These are phyloP conservation scores for Pythium myriotylum DNA, from an alignment of 352 stramenopile genomes.

Conservation along the genomic window DNA sequence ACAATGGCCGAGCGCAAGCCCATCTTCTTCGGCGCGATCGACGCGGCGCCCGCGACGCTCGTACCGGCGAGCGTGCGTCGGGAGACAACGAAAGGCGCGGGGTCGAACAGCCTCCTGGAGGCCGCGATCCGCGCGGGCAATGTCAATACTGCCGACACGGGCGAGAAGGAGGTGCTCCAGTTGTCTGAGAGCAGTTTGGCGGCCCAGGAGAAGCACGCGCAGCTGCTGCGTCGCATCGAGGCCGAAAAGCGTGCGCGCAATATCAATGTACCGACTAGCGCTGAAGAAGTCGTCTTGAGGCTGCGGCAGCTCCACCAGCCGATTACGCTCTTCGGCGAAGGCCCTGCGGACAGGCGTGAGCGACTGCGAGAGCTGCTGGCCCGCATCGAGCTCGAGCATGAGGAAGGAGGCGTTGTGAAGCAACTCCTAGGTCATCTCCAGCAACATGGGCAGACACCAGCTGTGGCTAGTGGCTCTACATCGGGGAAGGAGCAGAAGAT, in stretches of 20 bases:
- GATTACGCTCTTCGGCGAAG: constrained; percentile 96
- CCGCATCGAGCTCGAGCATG: constrained; percentile 67
- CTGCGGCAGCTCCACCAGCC: constrained; percentile 92
- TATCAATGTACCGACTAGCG: constrained; percentile 93
- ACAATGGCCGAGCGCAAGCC: constrained; percentile 70
- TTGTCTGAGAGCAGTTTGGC: constrained; percentile 80
- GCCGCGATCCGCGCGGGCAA: constrained; percentile 78
- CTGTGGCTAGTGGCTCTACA: constrained; percentile 39
- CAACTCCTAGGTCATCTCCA: constrained; percentile 45
- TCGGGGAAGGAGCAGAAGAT: constrained; percentile 27
- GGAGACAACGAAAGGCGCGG: constrained; percentile 10
- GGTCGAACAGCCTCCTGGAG: constrained; percentile 50
- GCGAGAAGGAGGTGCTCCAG: constrained; percentile 83
- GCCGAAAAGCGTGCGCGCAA: constrained; percentile 89
- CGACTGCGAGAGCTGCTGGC: constrained; percentile 92
- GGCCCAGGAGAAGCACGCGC: constrained; percentile 88
- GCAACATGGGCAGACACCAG: constrained; percentile 29
- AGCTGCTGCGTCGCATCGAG: constrained; percentile 88
- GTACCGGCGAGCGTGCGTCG: constrained; percentile 46
- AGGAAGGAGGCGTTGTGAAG: constrained; percentile 66
- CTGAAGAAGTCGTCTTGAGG: constrained; percentile 88
- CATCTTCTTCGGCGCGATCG: constrained; percentile 86
- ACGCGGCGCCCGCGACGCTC: constrained; percentile 38
- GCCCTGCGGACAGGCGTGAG: constrained; percentile 93
- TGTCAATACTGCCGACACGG: constrained; percentile 76